phyloP scores from a whole-genome alignment of 2,329 filamentous ascomycete species.

The Colletotrichum sp. region DNA sequence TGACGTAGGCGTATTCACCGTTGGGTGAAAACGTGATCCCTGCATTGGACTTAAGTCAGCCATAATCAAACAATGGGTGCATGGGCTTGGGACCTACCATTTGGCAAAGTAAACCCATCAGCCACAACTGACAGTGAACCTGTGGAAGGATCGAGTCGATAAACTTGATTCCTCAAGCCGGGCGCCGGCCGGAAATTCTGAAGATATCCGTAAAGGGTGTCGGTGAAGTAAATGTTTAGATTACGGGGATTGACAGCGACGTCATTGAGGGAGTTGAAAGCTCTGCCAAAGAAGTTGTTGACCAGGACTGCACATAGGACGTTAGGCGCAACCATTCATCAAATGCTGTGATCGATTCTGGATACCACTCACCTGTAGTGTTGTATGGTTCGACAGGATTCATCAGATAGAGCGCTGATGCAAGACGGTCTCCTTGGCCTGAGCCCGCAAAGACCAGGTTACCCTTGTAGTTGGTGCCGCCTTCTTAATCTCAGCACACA shows the following conservation, averaged over 20 bases:
- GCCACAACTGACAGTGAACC: constrained; percentile 60
- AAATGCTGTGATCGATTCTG: not conserved
- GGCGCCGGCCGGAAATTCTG: constrained; percentile 63
- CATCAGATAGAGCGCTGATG: constrained; percentile 46
- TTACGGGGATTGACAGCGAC: constrained; percentile 57
- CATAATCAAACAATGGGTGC: not conserved
- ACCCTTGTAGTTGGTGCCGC: constrained; percentile 54
- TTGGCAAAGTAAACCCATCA: constrained; percentile 61
- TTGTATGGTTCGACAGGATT: constrained; percentile 54
- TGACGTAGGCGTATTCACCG: constrained; percentile 57
- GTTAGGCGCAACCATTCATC: not conserved
- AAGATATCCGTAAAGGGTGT: constrained; percentile 63
- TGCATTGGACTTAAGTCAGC: constrained; percentile 28
- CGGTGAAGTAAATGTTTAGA: constrained; percentile 66
- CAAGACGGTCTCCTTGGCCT: constrained; percentile 48
- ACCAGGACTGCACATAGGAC: constrained; percentile 44
- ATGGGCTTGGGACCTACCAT: constrained; percentile 34
- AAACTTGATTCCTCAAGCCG: constrained; percentile 62
- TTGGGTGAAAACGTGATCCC: constrained; percentile 61
- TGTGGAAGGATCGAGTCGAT: constrained; percentile 56
- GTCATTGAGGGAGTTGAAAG: constrained; percentile 67
- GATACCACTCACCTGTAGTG: constrained; percentile 42
- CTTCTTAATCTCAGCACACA: constrained; percentile 29
- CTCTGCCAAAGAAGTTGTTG: constrained; percentile 66
- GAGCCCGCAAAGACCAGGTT: constrained; percentile 55